These are phyloP conservation scores for Starmerella apis DNA, from an alignment of 805 yeast species.

Conservation along the genomic window DNA sequence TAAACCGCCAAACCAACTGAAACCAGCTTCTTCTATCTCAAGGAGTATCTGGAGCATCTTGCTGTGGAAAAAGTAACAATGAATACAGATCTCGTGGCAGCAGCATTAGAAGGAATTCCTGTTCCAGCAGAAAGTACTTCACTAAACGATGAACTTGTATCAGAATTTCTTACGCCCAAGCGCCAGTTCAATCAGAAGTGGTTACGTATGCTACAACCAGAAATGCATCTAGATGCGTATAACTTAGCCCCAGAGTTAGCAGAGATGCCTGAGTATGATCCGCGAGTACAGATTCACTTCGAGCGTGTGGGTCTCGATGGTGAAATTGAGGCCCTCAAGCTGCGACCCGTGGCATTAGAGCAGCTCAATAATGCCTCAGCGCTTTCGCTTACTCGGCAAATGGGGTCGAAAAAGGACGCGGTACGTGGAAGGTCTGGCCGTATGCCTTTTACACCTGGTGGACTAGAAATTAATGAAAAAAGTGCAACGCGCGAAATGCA, in stretches of 20 bases:
- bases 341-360: slow-evolving; percentile 41
- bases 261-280: slow-evolving; percentile 48
- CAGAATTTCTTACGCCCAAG: slow-evolving; percentile 52
- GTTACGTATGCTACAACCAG: slow-evolving; percentile 46
- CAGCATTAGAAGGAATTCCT: neutral
- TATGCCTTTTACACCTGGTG: slow-evolving; percentile 92
- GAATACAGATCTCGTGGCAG: slow-evolving; percentile 10
- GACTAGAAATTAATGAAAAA: slow-evolving; percentile 37
- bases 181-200: slow-evolving; percentile 57
- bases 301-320: slow-evolving; percentile 71
- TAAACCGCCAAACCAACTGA: no score
- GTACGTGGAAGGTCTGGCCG: slow-evolving; percentile 61
- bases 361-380: slow-evolving; percentile 57
- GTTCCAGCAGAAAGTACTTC: neutral
- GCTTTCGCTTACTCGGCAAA: slow-evolving; percentile 58
- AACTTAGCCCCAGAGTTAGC: slow-evolving; percentile 42
- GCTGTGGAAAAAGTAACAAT: no score
- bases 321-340: slow-evolving; percentile 48
- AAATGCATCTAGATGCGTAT: slow-evolving; percentile 28
- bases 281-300: slow-evolving; percentile 56
- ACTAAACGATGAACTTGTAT: slow-evolving; percentile 26
- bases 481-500: slow-evolving; percentile 38
- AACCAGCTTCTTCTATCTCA: no score
- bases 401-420: slow-evolving; percentile 50
- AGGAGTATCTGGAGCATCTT: no score